Evolutionary conservation across 805 yeast species (phyloP).

Genomic region (Scheffersomyces amazonensis): DNA sequence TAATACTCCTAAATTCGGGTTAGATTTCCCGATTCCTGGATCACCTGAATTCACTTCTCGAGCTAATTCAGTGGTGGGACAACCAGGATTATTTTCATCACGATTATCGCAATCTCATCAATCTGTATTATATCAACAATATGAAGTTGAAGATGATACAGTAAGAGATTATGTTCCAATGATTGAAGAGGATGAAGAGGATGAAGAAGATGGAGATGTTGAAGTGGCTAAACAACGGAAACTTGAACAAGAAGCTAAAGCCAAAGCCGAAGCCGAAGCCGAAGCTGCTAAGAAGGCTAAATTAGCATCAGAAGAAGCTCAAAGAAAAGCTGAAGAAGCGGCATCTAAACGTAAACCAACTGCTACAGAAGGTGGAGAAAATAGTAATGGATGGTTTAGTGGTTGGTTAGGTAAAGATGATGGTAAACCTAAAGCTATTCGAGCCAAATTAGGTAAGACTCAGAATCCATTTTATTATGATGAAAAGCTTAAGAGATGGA

Average conservation of each 20-base stretch:
- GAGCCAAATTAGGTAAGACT: slow-evolving; percentile 84
- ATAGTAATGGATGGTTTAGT: slow-evolving; percentile 53
- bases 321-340: slow-evolving; percentile 9
- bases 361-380: slow-evolving; percentile 5
- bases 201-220: slow-evolving; percentile 45
- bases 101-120: slow-evolving; percentile 44
- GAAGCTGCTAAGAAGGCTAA: slow-evolving; percentile 14
- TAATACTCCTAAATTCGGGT: slow-evolving; percentile 16
- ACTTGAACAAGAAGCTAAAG: background rate
- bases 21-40: slow-evolving; percentile 43
- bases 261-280: slow-evolving; percentile 10
- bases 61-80: slow-evolving; percentile 39
- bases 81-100: slow-evolving; percentile 26
- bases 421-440: slow-evolving; percentile 70
- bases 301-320: slow-evolving; percentile 16
- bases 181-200: slow-evolving; percentile 45
- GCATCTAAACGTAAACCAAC: background rate
- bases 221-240: slow-evolving; percentile 17
- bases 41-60: slow-evolving; percentile 44
- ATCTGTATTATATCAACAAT: slow-evolving; percentile 41
- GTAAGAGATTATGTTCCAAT: slow-evolving; percentile 41
- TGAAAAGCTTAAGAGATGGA: slow-evolving; percentile 84
- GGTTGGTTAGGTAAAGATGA: slow-evolving; percentile 40
- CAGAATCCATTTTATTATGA: slow-evolving; percentile 68
- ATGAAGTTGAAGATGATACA: slow-evolving; percentile 44